These are phyloP conservation scores for Talaromyces thailandensis DNA, from an alignment of 495 filamentous ascomycete species.

Conservation along the genomic window DNA sequence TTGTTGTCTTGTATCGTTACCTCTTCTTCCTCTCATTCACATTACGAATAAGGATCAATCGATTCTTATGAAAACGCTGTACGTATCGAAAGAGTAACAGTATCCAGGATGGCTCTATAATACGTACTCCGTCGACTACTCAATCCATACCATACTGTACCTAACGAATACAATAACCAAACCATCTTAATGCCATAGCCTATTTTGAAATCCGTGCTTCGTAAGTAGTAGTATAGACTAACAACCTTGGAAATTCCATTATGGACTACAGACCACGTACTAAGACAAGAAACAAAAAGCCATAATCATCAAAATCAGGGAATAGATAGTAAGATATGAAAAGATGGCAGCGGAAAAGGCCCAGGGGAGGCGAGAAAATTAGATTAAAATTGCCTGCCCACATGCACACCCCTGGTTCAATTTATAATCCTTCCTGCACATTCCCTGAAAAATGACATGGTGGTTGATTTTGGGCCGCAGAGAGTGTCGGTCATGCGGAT, in stretches of 20 bases:
- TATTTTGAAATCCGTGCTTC: background rate
- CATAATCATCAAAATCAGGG: background rate
- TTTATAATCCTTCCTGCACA: background rate
- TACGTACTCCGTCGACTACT: background rate
- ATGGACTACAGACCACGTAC: background rate
- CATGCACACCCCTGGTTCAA: background rate
- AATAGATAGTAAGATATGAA: background rate
- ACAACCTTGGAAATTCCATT: background rate
- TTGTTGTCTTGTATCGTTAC: background rate
- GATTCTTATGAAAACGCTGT: background rate
- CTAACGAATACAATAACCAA: background rate
- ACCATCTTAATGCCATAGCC: background rate
- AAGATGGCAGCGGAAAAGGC: background rate
- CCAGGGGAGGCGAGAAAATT: background rate
- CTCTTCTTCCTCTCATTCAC: background rate
- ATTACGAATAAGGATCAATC: no score
- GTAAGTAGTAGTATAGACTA: background rate
- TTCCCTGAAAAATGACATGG: background rate
- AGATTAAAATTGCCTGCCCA: background rate
- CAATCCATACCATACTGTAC: background rate
- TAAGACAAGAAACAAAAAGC: background rate
- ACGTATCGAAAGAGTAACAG: background rate
- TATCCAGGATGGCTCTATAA: background rate
- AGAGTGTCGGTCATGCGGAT: constrained; percentile 4
- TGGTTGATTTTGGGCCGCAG: background rate